A percentile compares a stretch with the other conserved stretches of the same genome.
phyloP scores from a whole-genome alignment of 1,139 yeast species.

The Yamadazyma atmosphaerica region DNA sequence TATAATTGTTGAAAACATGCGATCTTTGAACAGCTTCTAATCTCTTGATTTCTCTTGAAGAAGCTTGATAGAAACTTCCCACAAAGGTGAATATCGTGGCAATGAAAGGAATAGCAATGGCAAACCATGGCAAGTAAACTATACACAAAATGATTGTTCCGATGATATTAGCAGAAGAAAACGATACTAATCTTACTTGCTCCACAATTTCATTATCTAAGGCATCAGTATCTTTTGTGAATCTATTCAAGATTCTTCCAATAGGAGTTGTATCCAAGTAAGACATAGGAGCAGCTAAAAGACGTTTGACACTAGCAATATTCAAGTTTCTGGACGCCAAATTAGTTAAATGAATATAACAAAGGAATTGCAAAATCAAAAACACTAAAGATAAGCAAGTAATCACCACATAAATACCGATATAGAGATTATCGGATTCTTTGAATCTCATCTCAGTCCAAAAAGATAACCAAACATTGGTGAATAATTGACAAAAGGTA shows the following conservation, averaged over 20 bases:
- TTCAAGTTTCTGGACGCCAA: slow-evolving; percentile 46
- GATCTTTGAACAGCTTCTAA: slow-evolving; percentile 39
- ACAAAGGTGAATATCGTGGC: slow-evolving; percentile 46
- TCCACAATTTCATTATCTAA: slow-evolving; percentile 74
- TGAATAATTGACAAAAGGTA: slow-evolving; percentile 62
- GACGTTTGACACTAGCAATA: slow-evolving; percentile 16
- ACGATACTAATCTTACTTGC: slow-evolving; percentile 51
- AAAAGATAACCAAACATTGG: slow-evolving; percentile 82
- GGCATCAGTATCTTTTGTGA: slow-evolving; percentile 81
- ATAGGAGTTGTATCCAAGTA: slow-evolving; percentile 62
- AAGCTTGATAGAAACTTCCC: slow-evolving; percentile 55
- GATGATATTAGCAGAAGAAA: slow-evolving; percentile 52
- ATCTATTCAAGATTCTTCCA: slow-evolving; percentile 59
- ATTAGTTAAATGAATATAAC: slow-evolving; percentile 53
- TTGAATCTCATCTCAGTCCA: slow-evolving; percentile 68
- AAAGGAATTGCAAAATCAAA: slow-evolving; percentile 41
- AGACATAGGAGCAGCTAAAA: slow-evolving; percentile 50
- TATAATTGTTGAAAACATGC: slow-evolving; percentile 58
- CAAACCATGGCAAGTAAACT: slow-evolving; percentile 64
- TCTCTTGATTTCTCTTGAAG: slow-evolving; percentile 44
- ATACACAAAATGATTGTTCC: slow-evolving; percentile 70
- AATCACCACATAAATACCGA: slow-evolving; percentile 69
- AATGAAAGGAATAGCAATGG: slow-evolving; percentile 41
- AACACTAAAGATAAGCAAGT: slow-evolving; percentile 40
- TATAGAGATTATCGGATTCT: slow-evolving; percentile 57